These are phyloP conservation scores for Pterocarpus macrocarpus DNA, from an alignment of 306 rosid species.

Conservation along the genomic window DNA sequence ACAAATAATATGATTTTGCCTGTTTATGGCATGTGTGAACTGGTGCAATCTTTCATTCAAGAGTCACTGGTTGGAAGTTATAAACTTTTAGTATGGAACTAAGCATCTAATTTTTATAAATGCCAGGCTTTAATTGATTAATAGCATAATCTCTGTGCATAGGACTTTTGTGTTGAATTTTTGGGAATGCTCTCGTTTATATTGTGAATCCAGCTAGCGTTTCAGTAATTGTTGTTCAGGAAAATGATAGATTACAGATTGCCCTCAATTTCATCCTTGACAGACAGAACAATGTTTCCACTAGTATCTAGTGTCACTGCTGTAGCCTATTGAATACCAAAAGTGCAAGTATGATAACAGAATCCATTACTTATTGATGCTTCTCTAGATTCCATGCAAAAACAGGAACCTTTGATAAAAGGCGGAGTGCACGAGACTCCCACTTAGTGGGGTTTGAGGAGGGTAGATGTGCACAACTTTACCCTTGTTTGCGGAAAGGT, in stretches of 20 bases:
- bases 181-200: not conserved
- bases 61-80: constrained; percentile 29
- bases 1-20: not conserved
- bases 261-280: constrained; percentile 13
- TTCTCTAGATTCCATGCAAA: constrained; percentile 34
- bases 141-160: constrained; percentile 6
- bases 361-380: not conserved
- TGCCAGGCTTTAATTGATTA: constrained; percentile 17
- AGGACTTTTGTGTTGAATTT: constrained; percentile 13
- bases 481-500: no score
- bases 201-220: not conserved
- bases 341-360: constrained; percentile 3
- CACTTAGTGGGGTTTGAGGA: no score
- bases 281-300: not conserved
- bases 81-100: constrained; percentile 16
- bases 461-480: no score
- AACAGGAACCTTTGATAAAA: constrained; percentile 9
- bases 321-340: constrained; percentile 4
- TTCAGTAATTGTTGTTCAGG: not conserved
- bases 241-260: not conserved
- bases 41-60: not conserved
- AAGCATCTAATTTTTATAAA: not conserved
- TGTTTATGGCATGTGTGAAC: constrained; percentile 31
- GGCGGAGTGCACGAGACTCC: no score
- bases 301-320: constrained; percentile 1